Conservation (phyloP, 495 filamentous ascomycete genomes). For the Evernia prunastri region DNA sequence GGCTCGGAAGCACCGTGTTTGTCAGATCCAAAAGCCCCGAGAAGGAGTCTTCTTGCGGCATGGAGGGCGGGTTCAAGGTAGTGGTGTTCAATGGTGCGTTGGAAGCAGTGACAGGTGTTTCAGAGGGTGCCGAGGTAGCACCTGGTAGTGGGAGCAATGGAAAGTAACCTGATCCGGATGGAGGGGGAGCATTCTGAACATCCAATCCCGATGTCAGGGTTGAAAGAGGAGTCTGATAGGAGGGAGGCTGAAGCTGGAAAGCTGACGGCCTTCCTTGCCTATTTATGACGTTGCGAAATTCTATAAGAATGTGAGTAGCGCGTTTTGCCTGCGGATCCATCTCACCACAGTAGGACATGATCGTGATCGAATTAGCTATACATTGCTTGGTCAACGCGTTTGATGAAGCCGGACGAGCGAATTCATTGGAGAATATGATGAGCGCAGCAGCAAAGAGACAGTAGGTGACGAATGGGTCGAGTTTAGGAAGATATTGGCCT, state of each 20-base stretch:
- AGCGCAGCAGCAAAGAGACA: conserved; percentile 67
- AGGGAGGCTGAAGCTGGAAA: conserved; percentile 34
- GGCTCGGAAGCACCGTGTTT: conserved; percentile 39
- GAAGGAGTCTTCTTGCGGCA: conserved; percentile 37
- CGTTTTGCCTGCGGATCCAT: conserved; percentile 59
- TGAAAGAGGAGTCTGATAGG: not conserved
- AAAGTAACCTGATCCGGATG: conserved; percentile 16
- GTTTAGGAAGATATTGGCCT: conserved; percentile 54
- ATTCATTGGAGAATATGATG: conserved; percentile 62
- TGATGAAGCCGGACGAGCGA: conserved; percentile 52
- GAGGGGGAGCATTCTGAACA: conserved; percentile 15
- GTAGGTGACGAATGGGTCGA: conserved; percentile 66
- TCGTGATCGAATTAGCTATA: conserved; percentile 52
- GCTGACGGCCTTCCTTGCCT: conserved; percentile 40
- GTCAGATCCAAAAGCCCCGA: conserved; percentile 46
- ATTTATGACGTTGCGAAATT: conserved; percentile 51
- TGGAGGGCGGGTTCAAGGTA: conserved; percentile 22
- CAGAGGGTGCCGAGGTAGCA: conserved; percentile 20
- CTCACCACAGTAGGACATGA: conserved; percentile 55
- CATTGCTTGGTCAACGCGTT: conserved; percentile 48
- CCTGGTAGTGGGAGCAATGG: conserved; percentile 28
- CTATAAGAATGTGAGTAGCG: conserved; percentile 56
- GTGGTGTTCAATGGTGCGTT: conserved; percentile 12
- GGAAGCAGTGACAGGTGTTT: conserved; percentile 18
- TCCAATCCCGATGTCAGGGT: not conserved